These are phyloP conservation scores for Curvularia eragrostidis DNA, from an alignment of 2,329 filamentous ascomycete species.

Conservation along the genomic window DNA sequence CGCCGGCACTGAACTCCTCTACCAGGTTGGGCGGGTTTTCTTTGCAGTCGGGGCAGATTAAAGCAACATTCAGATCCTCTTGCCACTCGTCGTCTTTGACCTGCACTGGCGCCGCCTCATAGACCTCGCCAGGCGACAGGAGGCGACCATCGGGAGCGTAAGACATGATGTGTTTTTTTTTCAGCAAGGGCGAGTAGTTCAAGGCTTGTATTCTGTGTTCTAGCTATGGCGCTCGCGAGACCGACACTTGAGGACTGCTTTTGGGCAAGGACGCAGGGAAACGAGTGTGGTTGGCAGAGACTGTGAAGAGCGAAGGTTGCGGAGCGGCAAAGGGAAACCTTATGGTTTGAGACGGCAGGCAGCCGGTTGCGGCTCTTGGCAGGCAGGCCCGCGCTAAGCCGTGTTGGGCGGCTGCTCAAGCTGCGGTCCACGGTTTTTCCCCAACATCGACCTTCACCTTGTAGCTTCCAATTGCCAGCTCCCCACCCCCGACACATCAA, in stretches of 20 bases:
- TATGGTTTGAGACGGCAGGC: constrained; percentile 11
- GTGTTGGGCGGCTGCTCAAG: constrained; percentile 29
- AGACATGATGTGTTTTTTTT: constrained; percentile 31
- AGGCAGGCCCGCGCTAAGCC: constrained; percentile 22
- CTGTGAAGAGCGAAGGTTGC: constrained; percentile 17
- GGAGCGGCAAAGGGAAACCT: constrained; percentile 7
- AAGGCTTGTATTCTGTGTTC: constrained; percentile 18
- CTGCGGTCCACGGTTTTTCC: constrained; percentile 28
- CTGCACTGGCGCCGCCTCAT: constrained; percentile 46
- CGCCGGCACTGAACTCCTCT: constrained; percentile 89
- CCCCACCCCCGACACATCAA: constrained; percentile 36
- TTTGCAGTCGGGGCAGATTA: constrained; percentile 89
- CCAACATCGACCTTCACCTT: constrained; percentile 32
- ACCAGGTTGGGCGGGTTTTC: constrained; percentile 90
- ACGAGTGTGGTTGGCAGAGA: constrained; percentile 30
- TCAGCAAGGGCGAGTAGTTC: constrained; percentile 10
- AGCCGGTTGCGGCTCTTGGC: constrained; percentile 18
- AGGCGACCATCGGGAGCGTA: constrained; percentile 45
- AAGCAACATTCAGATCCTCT: constrained; percentile 83
- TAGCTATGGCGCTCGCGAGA: constrained; percentile 25
- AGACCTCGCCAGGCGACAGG: constrained; percentile 56
- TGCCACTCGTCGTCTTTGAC: constrained; percentile 62
- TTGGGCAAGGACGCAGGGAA: constrained; percentile 22
- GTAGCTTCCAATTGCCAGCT: constrained; percentile 44
- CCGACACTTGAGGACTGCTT: constrained; percentile 21